A percentile compares a stretch with the other conserved stretches of the same genome.
Evolutionary conservation across 352 stramenopile species (phyloP).

Genomic region (Globisporangium irregulare): DNA sequence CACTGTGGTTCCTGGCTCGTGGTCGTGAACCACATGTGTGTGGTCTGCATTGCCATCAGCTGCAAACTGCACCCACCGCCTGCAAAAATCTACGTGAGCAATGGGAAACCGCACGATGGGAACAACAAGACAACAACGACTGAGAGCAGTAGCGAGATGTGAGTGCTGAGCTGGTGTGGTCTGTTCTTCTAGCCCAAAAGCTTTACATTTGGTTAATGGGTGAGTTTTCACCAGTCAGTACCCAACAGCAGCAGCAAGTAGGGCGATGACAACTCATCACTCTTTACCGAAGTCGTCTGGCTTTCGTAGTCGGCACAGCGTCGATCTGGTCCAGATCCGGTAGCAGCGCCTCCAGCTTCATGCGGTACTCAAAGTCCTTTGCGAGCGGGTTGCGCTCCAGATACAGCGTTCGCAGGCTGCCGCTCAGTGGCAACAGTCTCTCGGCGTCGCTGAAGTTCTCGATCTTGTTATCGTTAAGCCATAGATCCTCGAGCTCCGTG

Average conservation of each 20-base stretch:
- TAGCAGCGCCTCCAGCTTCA: slow-evolving; percentile 87
- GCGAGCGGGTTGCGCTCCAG: slow-evolving; percentile 95
- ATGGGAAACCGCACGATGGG: slow-evolving; percentile 27
- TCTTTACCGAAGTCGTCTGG: slow-evolving; percentile 28
- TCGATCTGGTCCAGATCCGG: slow-evolving; percentile 95
- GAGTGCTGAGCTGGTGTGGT: not conserved
- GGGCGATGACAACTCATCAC: not conserved
- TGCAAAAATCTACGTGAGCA: slow-evolving; percentile 54
- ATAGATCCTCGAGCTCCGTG: slow-evolving; percentile 65
- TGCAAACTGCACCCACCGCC: slow-evolving; percentile 46
- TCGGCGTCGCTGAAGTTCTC: slow-evolving; percentile 61
- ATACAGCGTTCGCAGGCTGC: slow-evolving; percentile 90
- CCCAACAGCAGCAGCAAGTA: not conserved
- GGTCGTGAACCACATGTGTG: slow-evolving; percentile 41
- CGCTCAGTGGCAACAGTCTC: slow-evolving; percentile 67
- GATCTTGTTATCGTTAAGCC: slow-evolving; percentile 74
- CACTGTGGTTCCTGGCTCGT: slow-evolving; percentile 79
- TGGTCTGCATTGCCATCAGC: slow-evolving; percentile 54
- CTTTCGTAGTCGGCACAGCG: slow-evolving; percentile 70
- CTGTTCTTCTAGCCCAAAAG: not conserved
- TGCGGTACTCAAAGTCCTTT: slow-evolving; percentile 94
- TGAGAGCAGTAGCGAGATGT: slow-evolving; percentile 8
- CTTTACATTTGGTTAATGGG: not conserved
- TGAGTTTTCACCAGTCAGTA: not conserved
- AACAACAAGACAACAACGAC: slow-evolving; percentile 12